Conservation (phyloP, 2,329 filamentous ascomycete species). For the Beauveria scarabaeidicola region DNA sequence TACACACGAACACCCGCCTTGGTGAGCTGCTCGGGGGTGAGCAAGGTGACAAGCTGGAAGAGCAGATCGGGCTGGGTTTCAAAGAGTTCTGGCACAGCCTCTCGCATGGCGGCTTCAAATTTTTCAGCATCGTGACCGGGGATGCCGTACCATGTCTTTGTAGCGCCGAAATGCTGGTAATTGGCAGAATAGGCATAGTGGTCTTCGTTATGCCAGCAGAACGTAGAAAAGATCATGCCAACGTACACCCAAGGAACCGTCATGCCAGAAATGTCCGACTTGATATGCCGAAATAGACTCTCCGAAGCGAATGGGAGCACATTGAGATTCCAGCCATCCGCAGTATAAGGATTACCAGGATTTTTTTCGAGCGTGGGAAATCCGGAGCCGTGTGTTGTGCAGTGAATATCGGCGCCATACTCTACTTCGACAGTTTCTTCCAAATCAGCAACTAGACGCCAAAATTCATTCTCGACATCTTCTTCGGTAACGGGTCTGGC, state of each 20-base stretch:
- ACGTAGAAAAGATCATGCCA: constrained; percentile 98
- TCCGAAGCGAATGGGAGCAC: constrained; percentile 83
- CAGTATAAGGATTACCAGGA: constrained; percentile 76
- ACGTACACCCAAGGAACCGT: constrained; percentile 99
- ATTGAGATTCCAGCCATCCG: constrained; percentile 93
- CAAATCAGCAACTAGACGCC: constrained; percentile 86
- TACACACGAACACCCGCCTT: constrained; percentile 91
- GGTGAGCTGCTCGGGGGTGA: constrained; percentile 85
- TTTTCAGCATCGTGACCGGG: constrained; percentile 88
- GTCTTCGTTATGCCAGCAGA: constrained; percentile 99
- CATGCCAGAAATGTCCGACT: constrained; percentile 97
- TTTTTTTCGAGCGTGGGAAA: constrained; percentile 93
- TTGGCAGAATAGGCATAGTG: constrained; percentile 97
- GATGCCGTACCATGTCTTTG: constrained; percentile 99
- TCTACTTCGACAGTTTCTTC: constrained; percentile 97
- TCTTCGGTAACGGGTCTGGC: constrained; percentile 81
- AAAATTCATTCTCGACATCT: constrained; percentile 94
- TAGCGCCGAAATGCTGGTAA: constrained; percentile 95
- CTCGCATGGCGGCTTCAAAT: constrained; percentile 90
- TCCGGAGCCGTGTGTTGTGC: constrained; percentile 92
- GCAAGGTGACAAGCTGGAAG: constrained; percentile 92
- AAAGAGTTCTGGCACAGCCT: constrained; percentile 91
- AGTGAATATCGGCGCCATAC: constrained; percentile 96
- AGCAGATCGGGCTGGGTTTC: constrained; percentile 93
- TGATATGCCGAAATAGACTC: constrained; percentile 93